Conservation (phyloP, 345 rosid species). For the Salix brachista region DNA sequence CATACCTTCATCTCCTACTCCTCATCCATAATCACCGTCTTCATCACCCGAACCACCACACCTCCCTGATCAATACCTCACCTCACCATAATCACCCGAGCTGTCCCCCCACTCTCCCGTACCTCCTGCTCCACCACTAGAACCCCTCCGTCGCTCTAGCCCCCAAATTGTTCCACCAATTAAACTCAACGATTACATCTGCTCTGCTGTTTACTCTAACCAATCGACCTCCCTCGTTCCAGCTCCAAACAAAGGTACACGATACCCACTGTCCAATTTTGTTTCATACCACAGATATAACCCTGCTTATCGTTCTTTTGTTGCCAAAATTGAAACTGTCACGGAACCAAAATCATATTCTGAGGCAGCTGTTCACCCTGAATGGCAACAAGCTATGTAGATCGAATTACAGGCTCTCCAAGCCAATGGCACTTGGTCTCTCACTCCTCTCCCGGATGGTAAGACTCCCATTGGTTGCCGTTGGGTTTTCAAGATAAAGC, state of each 20-base stretch:
- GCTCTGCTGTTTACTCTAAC: too few relatives aligned
- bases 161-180: too few relatives aligned
- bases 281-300: background rate
- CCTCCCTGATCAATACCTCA: too few relatives aligned
- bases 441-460: background rate
- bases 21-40: too few relatives aligned
- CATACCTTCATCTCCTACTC: too few relatives aligned
- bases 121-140: too few relatives aligned
- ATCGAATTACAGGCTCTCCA: background rate
- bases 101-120: fast-evolving
- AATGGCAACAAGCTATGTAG: background rate
- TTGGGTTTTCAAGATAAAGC: background rate
- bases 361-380: background rate
- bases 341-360: background rate
- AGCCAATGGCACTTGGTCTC: background rate
- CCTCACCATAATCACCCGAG: too few relatives aligned
- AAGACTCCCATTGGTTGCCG: background rate
- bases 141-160: too few relatives aligned
- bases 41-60: too few relatives aligned
- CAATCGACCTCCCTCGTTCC: too few relatives aligned
- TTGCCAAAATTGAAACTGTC: background rate
- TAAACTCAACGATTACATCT: too few relatives aligned
- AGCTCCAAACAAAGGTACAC: background rate
- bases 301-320: background rate
- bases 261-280: background rate